Conservation (phyloP, 2,329 filamentous ascomycete genomes). For the Pezicula carpinea region DNA sequence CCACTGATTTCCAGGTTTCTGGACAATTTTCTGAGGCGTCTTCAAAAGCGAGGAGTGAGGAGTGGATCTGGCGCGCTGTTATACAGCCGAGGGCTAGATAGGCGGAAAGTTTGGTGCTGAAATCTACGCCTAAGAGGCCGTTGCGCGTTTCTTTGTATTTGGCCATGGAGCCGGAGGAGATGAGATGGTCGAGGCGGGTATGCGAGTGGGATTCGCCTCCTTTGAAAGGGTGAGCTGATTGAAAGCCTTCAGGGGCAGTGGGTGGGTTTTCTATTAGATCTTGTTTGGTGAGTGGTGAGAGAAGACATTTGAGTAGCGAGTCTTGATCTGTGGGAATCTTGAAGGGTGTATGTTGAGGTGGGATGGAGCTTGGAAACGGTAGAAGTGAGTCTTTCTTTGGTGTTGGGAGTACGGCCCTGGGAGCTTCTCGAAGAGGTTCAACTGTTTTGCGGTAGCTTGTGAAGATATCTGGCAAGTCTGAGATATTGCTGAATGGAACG, state of each 20-base stretch:
- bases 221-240: constrained; percentile 59
- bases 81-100: constrained; percentile 70
- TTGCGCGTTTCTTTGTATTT: constrained; percentile 69
- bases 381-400: constrained; percentile 51
- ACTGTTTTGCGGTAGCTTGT: constrained; percentile 69
- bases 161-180: constrained; percentile 55
- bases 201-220: constrained; percentile 63
- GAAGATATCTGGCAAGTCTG: constrained; percentile 68
- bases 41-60: constrained; percentile 63
- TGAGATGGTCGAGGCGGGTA: constrained; percentile 54
- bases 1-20: constrained; percentile 12
- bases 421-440: constrained; percentile 64
- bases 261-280: constrained; percentile 48
- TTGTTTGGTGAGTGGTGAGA: constrained; percentile 49
- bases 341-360: constrained; percentile 59
- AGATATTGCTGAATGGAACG: constrained; percentile 49
- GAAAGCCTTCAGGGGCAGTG: constrained; percentile 44
- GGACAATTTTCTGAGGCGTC: constrained; percentile 43
- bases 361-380: constrained; percentile 49
- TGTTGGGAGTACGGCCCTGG: constrained; percentile 50
- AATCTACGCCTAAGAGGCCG: constrained; percentile 64
- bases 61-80: constrained; percentile 68
- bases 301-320: constrained; percentile 47
- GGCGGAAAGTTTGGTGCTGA: constrained; percentile 71
- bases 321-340: constrained; percentile 52